Base-by-base conservation (phyloP, 1,284 basidiomycete species). In the Malassezia cuniculi region DNA sequence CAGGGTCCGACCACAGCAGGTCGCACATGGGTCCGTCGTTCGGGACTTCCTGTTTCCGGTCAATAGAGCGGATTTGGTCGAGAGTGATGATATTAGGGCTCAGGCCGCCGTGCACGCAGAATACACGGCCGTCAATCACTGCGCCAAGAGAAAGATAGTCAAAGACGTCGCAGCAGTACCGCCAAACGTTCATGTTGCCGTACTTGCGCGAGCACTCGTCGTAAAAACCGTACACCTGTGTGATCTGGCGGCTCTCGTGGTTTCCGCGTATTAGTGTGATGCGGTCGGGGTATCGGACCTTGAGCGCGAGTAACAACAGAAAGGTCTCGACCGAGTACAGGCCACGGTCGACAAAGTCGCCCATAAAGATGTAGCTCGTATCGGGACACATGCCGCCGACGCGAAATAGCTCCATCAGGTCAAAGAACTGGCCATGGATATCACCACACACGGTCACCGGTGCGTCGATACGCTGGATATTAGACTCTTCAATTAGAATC, bases 1-100 rank as follows among this genome's bases (percentile, higher is more conserved):
- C 90, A 25, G 90, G 93, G 73, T 97, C 90, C 40, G 87, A 94
- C 90, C 90, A 97, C 15, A 97, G 74, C 5, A 97, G 72, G 70
- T 97, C 93, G 65, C 90, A 97, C 89, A 97, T 95, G 6, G 87
- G 80, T 7, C 93, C 90, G 66, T 97, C 90, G 68, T 97, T 93
- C n/a, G 90, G 90, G 9, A 97, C 93, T 68, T 97, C 90, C 70
- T 95, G 87, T 69, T 93, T 89, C 22, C 90, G 72, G 72, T 95
- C 90, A 54, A 97, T 90, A 27, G 79, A 76, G 31, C 90, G 81
- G 62, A 97, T 95, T 85, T 94, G 55, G 24, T 64, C 57, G 16
- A 64, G 26, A 5, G 54, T 48, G 2, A 36, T 27, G 18, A 66
- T 58, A 37, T 50, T 58, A 6, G 65, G 67, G 28, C 84, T 89